Base-by-base conservation (phyloP, 768 basidiomycete genomes). In the Tylopilus sp. region DNA sequence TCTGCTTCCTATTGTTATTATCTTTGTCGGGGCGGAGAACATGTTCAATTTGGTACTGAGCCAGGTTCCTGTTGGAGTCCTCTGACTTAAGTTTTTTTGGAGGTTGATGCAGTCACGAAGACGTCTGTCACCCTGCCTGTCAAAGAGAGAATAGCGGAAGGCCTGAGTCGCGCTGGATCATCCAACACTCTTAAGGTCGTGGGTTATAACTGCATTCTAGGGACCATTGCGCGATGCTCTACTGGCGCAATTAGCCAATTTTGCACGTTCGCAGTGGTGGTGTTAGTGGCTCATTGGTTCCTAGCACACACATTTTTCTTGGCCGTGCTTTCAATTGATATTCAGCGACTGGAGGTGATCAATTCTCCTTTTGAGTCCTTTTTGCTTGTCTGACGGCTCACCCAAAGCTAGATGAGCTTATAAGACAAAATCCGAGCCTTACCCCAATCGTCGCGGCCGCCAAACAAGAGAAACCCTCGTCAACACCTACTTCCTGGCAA, bases 251-350 rank as follows among this genome's bases (percentile, higher is more conserved):
- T 95, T 31, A 83, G 89, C 34, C 92, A 98, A 62, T 96, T 98
- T 65, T 96, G 94, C 69, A 78, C 85, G 4, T 98, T 98, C 66
- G 92, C 93, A 0, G 86, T 93, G 40, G 92, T 98, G 22, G 92
- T 98, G 12, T 79, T 98, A 21, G 88, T 98, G 28, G 94, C 93
- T 16, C 95, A 98, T 68, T 98, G 93, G 93, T 96, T 95, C 74
- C 79, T 98, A 55, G 87, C 96, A 16, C 92, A 97, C 64, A 97
- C 93, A 0, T 96, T 98, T 73, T 98, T 96, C 72, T 77, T 95
- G 58, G 89, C 95, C 8, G 93, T 97, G 25, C 74, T 99, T 22
- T 93, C 92, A 0, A 97, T 99, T 60, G 96, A 99, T 74, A 85
- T 98, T 42, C 94, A 97, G 60, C 84, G 96, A 42, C 72, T 99